Percentiles rank a stretch among this genome's conserved stretches.
These are phyloP conservation scores for Trichoderma sp. DNA, from an alignment of 2,329 filamentous ascomycete species.

Conservation along the genomic window DNA sequence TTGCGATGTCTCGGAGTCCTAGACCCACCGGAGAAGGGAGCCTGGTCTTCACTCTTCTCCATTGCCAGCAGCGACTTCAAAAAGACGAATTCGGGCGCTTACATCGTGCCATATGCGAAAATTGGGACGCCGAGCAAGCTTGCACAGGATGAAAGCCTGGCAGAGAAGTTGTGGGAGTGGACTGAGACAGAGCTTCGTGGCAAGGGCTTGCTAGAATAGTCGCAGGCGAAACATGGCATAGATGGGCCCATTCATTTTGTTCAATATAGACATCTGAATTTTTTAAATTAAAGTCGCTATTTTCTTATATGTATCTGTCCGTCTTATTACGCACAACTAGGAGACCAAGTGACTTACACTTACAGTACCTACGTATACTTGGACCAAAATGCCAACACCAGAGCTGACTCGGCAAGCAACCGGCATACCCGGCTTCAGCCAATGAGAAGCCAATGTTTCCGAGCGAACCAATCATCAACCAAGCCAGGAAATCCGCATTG, in stretches of 20 bases:
- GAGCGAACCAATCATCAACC: constrained; percentile 11
- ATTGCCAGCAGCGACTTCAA: constrained; percentile 30
- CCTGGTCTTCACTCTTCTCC: constrained; percentile 31
- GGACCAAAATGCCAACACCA: neutral
- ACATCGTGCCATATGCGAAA: constrained; percentile 31
- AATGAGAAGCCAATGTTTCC: neutral
- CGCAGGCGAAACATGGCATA: too few relatives aligned
- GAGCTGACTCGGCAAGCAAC: neutral
- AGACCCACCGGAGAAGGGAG: constrained; percentile 29
- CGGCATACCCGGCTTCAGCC: neutral
- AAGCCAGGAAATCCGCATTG: neutral
- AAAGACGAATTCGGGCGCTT: constrained; percentile 27
- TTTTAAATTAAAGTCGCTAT: neutral
- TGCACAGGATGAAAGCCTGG: constrained; percentile 27
- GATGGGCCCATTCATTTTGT: neutral
- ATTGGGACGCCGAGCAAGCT: constrained; percentile 30
- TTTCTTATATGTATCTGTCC: neutral
- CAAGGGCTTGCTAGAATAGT: constrained; percentile 23
- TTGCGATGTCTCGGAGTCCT: constrained; percentile 30
- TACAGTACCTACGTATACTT: neutral
- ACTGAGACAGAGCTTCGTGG: constrained; percentile 22
- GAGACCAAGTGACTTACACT: neutral
- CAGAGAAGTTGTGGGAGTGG: constrained; percentile 27
- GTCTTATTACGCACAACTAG: neutral
- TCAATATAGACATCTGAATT: neutral